Evolutionary conservation across 805 yeast genomes (phyloP), one percentile per base, ranked within the genome.

Genomic region (Yarrowia bubula): DNA sequence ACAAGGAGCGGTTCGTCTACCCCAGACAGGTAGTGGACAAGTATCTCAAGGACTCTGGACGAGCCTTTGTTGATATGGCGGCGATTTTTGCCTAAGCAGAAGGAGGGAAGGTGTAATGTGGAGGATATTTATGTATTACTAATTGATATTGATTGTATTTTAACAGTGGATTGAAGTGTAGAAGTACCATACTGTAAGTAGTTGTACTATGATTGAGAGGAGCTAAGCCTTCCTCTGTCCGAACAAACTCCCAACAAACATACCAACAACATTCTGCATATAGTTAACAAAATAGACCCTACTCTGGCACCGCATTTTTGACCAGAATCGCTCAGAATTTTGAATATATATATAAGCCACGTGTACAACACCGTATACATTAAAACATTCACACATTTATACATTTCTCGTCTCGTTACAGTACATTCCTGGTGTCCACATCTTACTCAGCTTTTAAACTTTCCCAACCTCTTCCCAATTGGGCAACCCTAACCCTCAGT

Each of bases 11-110:
- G 18, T 87, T 92, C 70, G 82, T 75, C 15, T 70, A 76, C 6
- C 83, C 84, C 68, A 79, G 82, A 53, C 78, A 79, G 10, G 87
- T 90, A 1, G 89, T 89, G 0, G 83, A 85, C 69, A 86, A 86
- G 75, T 93, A 92, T 71, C 76, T 93, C 69, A 80, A 80, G 61
- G 89, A 89, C 68, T 89, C 93, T 76, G 98, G 96, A 5, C 86
- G 97, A 69, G 81, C 97, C 58, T 92, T 86, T 75, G 98, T 92
- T 60, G 89, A 90, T 73, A 86, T 93, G 89, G 86, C 86, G 8
- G 78, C 84, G 22, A 86, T 92, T n/a, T 92, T 92, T 75, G 65
- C 69, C 22, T 68, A 22, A n/a, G 7, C 8, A 35, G 10, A 35
- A 35, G 13, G 38, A 35, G 7, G 13, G 38, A 35, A 2, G 38